Evolutionary conservation across 2,329 filamentous ascomycete genomes (phyloP), one percentile per base, ranked within the genome.

Genomic region (Fusarium virguliforme): DNA sequence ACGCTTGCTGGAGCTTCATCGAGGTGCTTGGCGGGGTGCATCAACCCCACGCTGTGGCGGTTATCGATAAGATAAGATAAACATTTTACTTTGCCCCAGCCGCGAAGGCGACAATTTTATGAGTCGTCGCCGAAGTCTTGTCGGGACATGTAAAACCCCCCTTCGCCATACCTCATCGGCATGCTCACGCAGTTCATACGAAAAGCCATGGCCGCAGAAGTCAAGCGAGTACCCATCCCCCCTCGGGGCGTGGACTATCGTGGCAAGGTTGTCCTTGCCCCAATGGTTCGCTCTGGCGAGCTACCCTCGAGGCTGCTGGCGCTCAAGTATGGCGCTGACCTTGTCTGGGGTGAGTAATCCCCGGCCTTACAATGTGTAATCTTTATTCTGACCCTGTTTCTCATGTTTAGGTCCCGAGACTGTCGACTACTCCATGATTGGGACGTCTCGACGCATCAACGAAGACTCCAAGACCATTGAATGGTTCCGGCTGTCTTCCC

Each of bases 251-350:
- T 97, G 77, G 94, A 98, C 84, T 98, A 98, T 83, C 90, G 95
- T 75, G 92, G 93, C 82, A 98, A 97, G 82, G 84, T 98, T 72
- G 96, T 98, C 48, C 91, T 99, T 70, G 96, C 96, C 68, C 96
- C 96, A 41, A 99, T 99, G 96, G 95, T 98, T 64, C 92, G 96
- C 74, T 97, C 94, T n/a, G 96, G 96, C 78, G 96, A 99, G 85
- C 85, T 98, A 67, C 95, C 96, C 4, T 96, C 94, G 40, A 91
- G 96, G 64, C 87, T 99, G 28, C 83, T 97, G 46, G 94, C 96
- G 34, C 89, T 99, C 68, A 93, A 97, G 78, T 98, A 99, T 80
- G 96, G 96, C 73, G 96, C 96, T 58, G 96, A 99, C 81, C 86
- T 99, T 15, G 96, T 99, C 73, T 99, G 96, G 95, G 95, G 92